Evolutionary conservation across 2,329 filamentous ascomycete species (phyloP), one percentile per base, ranked within the genome.

Genomic region (Diaporthe destruens): DNA sequence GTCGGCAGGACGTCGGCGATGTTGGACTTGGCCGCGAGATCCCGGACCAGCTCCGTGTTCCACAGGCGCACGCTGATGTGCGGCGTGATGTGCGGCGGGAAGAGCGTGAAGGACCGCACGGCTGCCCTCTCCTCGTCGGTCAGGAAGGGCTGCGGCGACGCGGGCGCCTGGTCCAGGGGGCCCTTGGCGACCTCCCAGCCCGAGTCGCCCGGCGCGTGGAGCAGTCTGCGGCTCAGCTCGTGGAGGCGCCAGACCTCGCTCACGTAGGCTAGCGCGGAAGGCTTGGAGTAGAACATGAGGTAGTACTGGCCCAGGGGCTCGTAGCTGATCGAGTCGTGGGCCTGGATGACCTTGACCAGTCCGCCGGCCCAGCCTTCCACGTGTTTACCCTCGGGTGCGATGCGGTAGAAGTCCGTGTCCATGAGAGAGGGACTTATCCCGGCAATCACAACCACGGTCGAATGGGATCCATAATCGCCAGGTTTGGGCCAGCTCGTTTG

Each of bases 381-480:
- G 76, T 93, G 90, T 69, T 85, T 81, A 57, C 90, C 89, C 77
- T 87, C 88, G 1, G 87, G 87, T 6, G 90, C 86, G 23, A 95
- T 81, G 71, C 93, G 90, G 75, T 89, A 87, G 81, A 96, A 95
- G 82, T 96, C 93, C 75, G 87, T 88, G 76, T 91, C 88, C 25
- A 85, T 84, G 55, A 95, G 85, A 25, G 88, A 86, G 71, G 86
- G 86, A 77, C 88, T 89, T 8, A 89, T 86, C 51, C 89, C 87
- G 25, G 84, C 84, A 49, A 95, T 81, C 54, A 91, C 84, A 53
- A 95, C 84, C 9, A 81, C 75, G 2, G 78, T 76, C 32, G 78
- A 71, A 16, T 65, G 67, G 11, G 71, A 74, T 32, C 74, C 71
- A n/a, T 67, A 63, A 12, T 74, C 53, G 34, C 63, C 63, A 23